Evolutionary conservation across 805 yeast genomes (phyloP).

Genomic region (Monosporozyma yasuniensis): DNA sequence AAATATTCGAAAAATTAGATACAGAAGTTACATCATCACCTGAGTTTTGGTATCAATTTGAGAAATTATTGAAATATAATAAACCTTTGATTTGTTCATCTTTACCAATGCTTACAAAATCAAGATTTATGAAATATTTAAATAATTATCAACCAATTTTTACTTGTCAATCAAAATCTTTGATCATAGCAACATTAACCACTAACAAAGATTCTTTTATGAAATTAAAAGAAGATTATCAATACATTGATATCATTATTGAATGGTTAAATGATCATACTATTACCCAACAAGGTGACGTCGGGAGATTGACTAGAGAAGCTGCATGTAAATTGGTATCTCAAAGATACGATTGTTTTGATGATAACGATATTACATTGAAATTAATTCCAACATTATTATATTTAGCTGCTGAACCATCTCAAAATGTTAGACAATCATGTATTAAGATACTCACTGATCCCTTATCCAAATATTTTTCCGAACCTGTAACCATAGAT

Average conservation of each 20-base stretch:
- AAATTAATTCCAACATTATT: constrained; percentile 18
- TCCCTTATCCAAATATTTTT: background rate
- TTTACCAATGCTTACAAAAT: constrained; percentile 10
- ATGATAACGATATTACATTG: background rate
- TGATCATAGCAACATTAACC: constrained; percentile 10
- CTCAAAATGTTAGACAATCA: constrained; percentile 33
- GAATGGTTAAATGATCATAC: constrained; percentile 65
- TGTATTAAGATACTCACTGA: background rate
- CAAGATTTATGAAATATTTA: constrained; percentile 6
- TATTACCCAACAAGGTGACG: constrained; percentile 76
- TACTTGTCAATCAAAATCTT: constrained; percentile 15
- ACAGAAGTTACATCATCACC: background rate
- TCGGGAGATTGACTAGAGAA: constrained; percentile 67
- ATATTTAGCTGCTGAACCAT: constrained; percentile 55
- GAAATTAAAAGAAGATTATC: background rate
- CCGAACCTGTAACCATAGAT: background rate
- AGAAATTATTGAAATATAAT: constrained; percentile 11
- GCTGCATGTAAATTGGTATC: constrained; percentile 39
- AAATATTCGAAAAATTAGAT: background rate
- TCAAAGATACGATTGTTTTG: constrained; percentile 14
- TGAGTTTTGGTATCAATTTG: constrained; percentile 10
- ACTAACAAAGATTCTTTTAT: background rate
- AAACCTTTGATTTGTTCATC: constrained; percentile 14
- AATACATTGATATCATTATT: background rate
- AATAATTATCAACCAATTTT: constrained; percentile 2